Base-by-base conservation (phyloP, 345 rosid species). In the Euphorbia lathyris region DNA sequence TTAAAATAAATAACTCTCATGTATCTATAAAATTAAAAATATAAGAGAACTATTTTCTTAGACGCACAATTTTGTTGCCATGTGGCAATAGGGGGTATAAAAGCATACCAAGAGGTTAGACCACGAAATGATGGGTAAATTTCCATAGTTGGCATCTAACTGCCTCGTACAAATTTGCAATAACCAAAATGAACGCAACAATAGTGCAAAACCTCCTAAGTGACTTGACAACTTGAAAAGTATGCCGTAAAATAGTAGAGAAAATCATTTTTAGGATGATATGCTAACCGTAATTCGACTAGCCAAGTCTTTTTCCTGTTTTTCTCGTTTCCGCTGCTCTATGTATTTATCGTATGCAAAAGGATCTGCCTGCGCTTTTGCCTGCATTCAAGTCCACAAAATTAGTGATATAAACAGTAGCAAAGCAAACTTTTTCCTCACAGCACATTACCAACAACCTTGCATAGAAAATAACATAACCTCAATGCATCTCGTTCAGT, bases 231-330 rank as follows among this genome's bases (percentile, higher is more conserved):
- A 34, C 22, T 22, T 17, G 13, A 42, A 34, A 20, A 53, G 32
- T 22, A 16, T 16, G 50, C 55, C 4, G 16, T 27, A 7, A 48
- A 26, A 63, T 7, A 19, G 14, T 47, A 17, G 3, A 16, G 20
- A 58, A 30, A 48, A 22, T 10, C 11, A 3, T 2, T 34, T 32
- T 19, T 11, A 14, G 34, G 58, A 34, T 38, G 16, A 65, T 77
- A 73, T 53, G 83, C 86, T 77, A 26, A 94, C 98, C 71, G 98
- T 87, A 73, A 94, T 94, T 80, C 96, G 81, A 74, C 82, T 74
- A 36, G 76, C 68, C 59, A 82, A 84, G 9, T 75, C 65, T 6
- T 63, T 81, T 76, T 93, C 97, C 56, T 87, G 62, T 80, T 86
- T 88, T 78, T 87, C 84, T 77, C 76, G 83, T 73, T 89, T 89